These are phyloP conservation scores for Parafenestella ontariensis DNA, from an alignment of 2,329 filamentous ascomycete species.

Conservation along the genomic window DNA sequence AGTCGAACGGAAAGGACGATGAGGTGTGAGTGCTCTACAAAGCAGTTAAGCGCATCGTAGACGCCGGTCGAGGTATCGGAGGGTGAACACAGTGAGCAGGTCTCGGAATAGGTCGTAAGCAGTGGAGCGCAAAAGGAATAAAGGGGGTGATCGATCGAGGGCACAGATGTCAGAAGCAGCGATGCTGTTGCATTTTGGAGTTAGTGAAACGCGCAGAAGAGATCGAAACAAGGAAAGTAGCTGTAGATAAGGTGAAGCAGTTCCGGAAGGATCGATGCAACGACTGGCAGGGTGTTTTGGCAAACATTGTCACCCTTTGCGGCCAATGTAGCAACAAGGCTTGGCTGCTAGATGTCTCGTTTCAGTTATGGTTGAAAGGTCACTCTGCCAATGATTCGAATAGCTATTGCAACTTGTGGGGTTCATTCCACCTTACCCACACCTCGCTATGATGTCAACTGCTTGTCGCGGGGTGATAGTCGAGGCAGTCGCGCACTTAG, in stretches of 20 bases:
- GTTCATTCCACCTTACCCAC: neutral
- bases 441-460: neutral
- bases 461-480: neutral
- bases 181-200: constrained; percentile 7
- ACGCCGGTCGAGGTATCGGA: constrained; percentile 1
- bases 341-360: constrained; percentile 4
- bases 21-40: constrained; percentile 9
- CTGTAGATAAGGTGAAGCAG: constrained; percentile 4
- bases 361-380: neutral
- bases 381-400: neutral
- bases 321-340: constrained; percentile 4
- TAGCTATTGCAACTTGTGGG: neutral
- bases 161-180: neutral
- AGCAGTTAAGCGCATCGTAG: constrained; percentile 12
- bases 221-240: neutral
- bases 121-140: neutral
- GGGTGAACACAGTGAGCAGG: constrained; percentile 4
- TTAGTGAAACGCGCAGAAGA: constrained; percentile 22
- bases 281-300: neutral
- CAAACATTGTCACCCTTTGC: neutral
- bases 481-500: constrained; percentile 1
- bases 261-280: constrained; percentile 4
- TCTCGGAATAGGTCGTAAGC: constrained; percentile 6
- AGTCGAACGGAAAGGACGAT: constrained; percentile 2
- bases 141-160: neutral